These are phyloP conservation scores for Ceratocystis cacaofunesta DNA, from an alignment of 2,329 filamentous ascomycete species.

Conservation along the genomic window DNA sequence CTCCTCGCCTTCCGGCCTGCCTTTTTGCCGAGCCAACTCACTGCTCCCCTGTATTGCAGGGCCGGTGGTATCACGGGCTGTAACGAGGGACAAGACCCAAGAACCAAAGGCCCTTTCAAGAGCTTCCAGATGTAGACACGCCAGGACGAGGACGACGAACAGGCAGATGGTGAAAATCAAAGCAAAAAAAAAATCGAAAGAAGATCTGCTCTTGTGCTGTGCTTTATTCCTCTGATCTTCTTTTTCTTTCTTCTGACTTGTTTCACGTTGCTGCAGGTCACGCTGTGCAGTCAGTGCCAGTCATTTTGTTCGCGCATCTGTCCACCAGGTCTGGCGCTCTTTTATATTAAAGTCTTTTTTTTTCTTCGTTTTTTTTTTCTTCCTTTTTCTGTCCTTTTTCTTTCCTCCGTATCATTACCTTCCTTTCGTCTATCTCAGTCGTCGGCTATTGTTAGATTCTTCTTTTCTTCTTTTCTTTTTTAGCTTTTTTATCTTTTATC, in stretches of 20 bases:
- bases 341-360: neutral
- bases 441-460: conserved; percentile 4
- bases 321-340: neutral
- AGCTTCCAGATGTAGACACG: too few relatives aligned
- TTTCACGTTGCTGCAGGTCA: neutral
- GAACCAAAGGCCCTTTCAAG: too few relatives aligned
- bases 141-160: neutral
- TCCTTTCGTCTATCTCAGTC: neutral
- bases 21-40: neutral
- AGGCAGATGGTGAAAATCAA: neutral
- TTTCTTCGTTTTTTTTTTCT: neutral
- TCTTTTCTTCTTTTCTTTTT: neutral
- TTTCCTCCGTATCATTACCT: neutral
- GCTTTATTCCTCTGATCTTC: neutral
- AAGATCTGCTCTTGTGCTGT: neutral
- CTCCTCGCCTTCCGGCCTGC: neutral
- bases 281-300: neutral
- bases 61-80: neutral
- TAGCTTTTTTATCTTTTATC: neutral
- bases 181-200: neutral
- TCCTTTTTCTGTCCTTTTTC: neutral
- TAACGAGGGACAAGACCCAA: neutral
- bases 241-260: neutral
- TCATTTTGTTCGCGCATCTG: neutral
- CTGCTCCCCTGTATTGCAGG: neutral